These are phyloP conservation scores for Amanita rubescens DNA, from an alignment of 768 basidiomycete species.

Conservation along the genomic window DNA sequence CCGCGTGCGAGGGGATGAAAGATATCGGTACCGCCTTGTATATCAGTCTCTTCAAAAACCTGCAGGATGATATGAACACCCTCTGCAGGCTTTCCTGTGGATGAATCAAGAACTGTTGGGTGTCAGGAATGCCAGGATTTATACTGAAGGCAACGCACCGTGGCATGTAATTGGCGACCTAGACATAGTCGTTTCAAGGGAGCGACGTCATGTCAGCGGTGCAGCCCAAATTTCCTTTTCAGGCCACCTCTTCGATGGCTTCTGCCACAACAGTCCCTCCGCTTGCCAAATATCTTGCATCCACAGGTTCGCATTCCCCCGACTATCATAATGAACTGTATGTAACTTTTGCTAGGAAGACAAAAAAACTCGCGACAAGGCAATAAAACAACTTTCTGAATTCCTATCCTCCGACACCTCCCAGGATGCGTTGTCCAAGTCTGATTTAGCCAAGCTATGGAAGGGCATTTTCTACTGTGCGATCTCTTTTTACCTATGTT, in stretches of 20 bases:
- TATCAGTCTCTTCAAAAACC: slow-evolving; percentile 27
- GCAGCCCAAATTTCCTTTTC: not conserved
- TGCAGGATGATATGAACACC: slow-evolving; percentile 64
- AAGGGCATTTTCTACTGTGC: slow-evolving; percentile 96
- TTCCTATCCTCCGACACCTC: slow-evolving; percentile 67
- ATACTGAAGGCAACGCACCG: slow-evolving; percentile 34
- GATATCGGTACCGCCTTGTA: slow-evolving; percentile 28
- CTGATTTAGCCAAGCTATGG: slow-evolving; percentile 91
- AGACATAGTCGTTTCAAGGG: slow-evolving; percentile 22
- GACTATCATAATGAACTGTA: slow-evolving; percentile 15
- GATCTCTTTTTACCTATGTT: slow-evolving; percentile 19
- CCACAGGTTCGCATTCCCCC: slow-evolving; percentile 59
- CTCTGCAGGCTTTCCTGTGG: slow-evolving; percentile 72
- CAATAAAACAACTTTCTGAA: slow-evolving; percentile 66
- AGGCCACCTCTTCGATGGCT: slow-evolving; percentile 22
- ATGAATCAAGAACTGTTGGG: slow-evolving; percentile 66
- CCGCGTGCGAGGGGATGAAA: slow-evolving; percentile 54
- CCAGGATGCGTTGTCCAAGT: slow-evolving; percentile 50
- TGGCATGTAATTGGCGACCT: slow-evolving; percentile 91
- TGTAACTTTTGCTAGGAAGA: slow-evolving; percentile 38
- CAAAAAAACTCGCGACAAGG: slow-evolving; percentile 88
- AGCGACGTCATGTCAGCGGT: not conserved
- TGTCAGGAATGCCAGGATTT: not conserved
- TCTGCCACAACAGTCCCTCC: slow-evolving; percentile 43
- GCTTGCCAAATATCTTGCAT: slow-evolving; percentile 86